Conservation (phyloP, 805 yeast species). For the Candida ortonii region DNA sequence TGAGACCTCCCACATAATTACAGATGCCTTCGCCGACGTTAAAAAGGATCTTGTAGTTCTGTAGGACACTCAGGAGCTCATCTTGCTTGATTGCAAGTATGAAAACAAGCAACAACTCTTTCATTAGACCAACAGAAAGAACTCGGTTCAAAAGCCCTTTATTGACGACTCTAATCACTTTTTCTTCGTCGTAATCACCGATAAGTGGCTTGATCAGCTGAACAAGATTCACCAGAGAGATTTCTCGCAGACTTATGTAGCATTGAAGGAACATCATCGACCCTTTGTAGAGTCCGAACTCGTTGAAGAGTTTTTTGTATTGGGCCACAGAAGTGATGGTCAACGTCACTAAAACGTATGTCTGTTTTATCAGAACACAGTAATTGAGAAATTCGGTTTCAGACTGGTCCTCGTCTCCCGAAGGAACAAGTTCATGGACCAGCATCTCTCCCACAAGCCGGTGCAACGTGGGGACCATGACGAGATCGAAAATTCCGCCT, state of each 20-base stretch:
- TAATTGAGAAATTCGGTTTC: constrained; percentile 15
- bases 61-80: constrained; percentile 28
- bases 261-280: constrained; percentile 22
- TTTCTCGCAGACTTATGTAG: constrained; percentile 28
- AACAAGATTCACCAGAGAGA: constrained; percentile 21
- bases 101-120: constrained; percentile 26
- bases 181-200: constrained; percentile 9
- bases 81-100: constrained; percentile 31
- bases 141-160: constrained; percentile 18
- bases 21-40: constrained; percentile 26
- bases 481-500: constrained; percentile 25
- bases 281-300: constrained; percentile 27
- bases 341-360: constrained; percentile 26
- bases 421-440: constrained; percentile 5
- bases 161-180: constrained; percentile 10
- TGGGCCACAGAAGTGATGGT: constrained; percentile 27
- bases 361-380: constrained; percentile 23
- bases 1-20: constrained; percentile 12
- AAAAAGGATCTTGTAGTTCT: constrained; percentile 26
- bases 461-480: constrained; percentile 25
- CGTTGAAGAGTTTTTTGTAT: constrained; percentile 24
- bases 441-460: constrained; percentile 27
- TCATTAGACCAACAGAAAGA: constrained; percentile 22
- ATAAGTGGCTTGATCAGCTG: constrained; percentile 21
- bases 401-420: constrained; percentile 5